phyloP scores from a whole-genome alignment of 108 stramenopile species.

The Fragilaria crotonensis region DNA sequence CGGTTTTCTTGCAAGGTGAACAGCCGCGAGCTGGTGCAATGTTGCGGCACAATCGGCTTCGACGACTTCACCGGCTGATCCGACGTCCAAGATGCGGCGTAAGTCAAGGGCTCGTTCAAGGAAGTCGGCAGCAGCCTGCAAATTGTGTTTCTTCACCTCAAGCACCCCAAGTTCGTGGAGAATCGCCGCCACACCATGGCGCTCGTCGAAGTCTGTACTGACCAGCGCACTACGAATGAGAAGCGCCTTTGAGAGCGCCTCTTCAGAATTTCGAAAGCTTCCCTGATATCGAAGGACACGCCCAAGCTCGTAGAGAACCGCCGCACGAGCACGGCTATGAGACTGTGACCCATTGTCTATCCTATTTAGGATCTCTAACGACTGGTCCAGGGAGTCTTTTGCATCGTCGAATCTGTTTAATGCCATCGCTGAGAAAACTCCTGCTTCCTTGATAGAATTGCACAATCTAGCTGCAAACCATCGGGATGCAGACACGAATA shows the following conservation, averaged over 20 bases:
- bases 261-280: slow-evolving; percentile 31
- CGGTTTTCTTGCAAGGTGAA: slow-evolving; percentile 51
- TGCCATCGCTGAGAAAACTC: slow-evolving; percentile 53
- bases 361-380: slow-evolving; percentile 30
- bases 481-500: slow-evolving; percentile 14
- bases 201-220: slow-evolving; percentile 6
- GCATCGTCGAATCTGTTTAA: slow-evolving; percentile 57
- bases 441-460: slow-evolving; percentile 41
- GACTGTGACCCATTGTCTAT: slow-evolving; percentile 2
- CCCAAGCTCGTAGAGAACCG: slow-evolving; percentile 38
- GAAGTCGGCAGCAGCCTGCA: slow-evolving; percentile 35
- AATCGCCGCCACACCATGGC: slow-evolving; percentile 18
- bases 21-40: slow-evolving; percentile 57
- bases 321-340: slow-evolving; percentile 22
- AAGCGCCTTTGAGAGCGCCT: slow-evolving; percentile 21
- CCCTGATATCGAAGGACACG: slow-evolving; percentile 43
- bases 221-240: slow-evolving; percentile 10
- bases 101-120: slow-evolving; percentile 37
- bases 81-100: slow-evolving; percentile 21
- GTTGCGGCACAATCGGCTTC: slow-evolving; percentile 45
- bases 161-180: slow-evolving; percentile 55
- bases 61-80: slow-evolving; percentile 8
- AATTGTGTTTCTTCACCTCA: slow-evolving; percentile 56
- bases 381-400: slow-evolving; percentile 35
- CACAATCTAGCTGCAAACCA: slow-evolving; percentile 22